These are phyloP conservation scores for Plasmodium gaboni DNA, from an alignment of 169 alveolate genomes.

Conservation along the genomic window DNA sequence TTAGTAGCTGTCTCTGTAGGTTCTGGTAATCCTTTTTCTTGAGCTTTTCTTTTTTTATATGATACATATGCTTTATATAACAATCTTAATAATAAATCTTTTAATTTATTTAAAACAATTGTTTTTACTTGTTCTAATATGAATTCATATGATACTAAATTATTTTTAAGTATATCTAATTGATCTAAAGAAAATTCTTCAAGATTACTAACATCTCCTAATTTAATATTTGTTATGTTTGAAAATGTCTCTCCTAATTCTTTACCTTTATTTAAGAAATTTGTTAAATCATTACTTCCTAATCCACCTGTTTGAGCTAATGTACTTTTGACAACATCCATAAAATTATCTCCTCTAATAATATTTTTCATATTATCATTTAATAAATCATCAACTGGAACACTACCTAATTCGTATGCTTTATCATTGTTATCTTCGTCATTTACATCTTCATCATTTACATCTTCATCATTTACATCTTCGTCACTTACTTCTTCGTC, in stretches of 20 bases:
- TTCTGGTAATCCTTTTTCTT: slow-evolving; percentile 9
- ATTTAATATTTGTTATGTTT: not conserved
- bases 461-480: not conserved
- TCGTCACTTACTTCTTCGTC: not conserved
- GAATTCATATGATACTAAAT: slow-evolving; percentile 27
- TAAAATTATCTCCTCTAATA: slow-evolving; percentile 3
- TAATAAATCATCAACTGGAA: slow-evolving; percentile 15
- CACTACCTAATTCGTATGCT: not conserved
- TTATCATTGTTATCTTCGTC: not conserved
- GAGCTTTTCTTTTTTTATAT: slow-evolving; percentile 27
- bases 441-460: not conserved
- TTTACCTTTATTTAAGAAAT: slow-evolving; percentile 47
- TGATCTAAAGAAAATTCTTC: not conserved
- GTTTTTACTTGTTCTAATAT: slow-evolving; percentile 7
- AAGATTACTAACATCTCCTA: not conserved
- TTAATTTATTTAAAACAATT: slow-evolving; percentile 11
- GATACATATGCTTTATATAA: slow-evolving; percentile 36
- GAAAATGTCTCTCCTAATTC: slow-evolving; percentile 32
- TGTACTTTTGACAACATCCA: slow-evolving; percentile 32
- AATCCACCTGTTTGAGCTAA: slow-evolving; percentile 12
- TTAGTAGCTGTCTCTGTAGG: not conserved
- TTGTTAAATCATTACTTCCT: slow-evolving; percentile 9
- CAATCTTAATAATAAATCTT: slow-evolving; percentile 12
- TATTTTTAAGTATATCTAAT: slow-evolving; percentile 9
- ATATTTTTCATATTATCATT: slow-evolving; percentile 19